Evolutionary conservation across 805 yeast species (phyloP).

Genomic region (Metschnikowia baotianmanensis): DNA sequence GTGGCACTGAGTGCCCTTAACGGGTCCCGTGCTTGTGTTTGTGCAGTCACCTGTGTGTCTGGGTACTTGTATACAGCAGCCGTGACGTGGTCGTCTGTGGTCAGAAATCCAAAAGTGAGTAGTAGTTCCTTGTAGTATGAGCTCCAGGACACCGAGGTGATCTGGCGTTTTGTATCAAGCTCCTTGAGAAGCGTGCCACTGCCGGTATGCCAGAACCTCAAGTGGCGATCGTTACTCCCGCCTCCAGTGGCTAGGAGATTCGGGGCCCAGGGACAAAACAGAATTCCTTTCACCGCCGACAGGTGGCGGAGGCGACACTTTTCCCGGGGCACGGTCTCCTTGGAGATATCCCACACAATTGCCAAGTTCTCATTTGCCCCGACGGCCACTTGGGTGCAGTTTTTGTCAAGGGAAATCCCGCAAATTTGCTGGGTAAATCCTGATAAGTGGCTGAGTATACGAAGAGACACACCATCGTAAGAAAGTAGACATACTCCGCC

Average conservation of each 20-base stretch:
- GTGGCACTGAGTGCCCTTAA: constrained; percentile 66
- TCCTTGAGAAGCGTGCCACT: constrained; percentile 70
- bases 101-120: constrained; percentile 80
- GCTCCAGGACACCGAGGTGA: constrained; percentile 82
- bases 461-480: constrained; percentile 15
- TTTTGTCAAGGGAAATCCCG: constrained; percentile 49
- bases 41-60: constrained; percentile 44
- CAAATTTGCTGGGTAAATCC: constrained; percentile 39
- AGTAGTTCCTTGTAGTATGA: constrained; percentile 57
- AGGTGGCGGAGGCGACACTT: constrained; percentile 57
- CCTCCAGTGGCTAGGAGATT: constrained; percentile 86
- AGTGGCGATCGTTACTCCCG: constrained; percentile 76
- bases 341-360: constrained; percentile 66
- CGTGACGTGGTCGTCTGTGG: constrained; percentile 40
- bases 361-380: constrained; percentile 87
- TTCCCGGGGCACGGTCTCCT: constrained; percentile 35
- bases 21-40: constrained; percentile 46
- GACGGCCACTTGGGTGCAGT: constrained; percentile 59
- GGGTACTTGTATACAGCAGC: constrained; percentile 70
- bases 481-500: constrained; percentile 56
- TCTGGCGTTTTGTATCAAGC: constrained; percentile 62
- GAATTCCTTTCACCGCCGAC: constrained; percentile 89
- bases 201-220: constrained; percentile 82
- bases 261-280: constrained; percentile 89
- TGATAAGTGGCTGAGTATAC: constrained; percentile 19